Conservation (phyloP, 116 monocot genomes). For the Zostera marina region DNA sequence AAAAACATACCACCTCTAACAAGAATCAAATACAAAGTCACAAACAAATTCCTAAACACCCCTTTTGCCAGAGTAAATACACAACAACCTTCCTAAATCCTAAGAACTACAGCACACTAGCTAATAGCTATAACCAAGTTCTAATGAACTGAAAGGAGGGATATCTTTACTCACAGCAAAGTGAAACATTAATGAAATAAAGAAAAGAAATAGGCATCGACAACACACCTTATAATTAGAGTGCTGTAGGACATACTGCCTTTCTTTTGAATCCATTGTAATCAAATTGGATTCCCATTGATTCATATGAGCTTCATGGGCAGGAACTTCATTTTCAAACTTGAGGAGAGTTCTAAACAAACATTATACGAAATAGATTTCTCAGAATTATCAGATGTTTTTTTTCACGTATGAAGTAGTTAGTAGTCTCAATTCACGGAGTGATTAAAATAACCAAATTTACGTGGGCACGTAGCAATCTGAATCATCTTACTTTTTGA, state of each 20-base stretch:
- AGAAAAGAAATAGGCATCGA: neutral
- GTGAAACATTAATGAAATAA: neutral
- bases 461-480: neutral
- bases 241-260: conserved; percentile 60
- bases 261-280: conserved; percentile 85
- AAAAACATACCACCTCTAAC: too few relatives aligned
- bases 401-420: neutral
- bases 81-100: too few relatives aligned
- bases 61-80: too few relatives aligned
- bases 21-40: too few relatives aligned
- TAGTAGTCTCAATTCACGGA: too few relatives aligned
- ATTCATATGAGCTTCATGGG: conserved; percentile 61
- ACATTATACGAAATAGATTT: conserved; percentile 7
- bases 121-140: too few relatives aligned
- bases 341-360: conserved; percentile 51
- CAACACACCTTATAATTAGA: conserved; percentile 67
- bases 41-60: too few relatives aligned
- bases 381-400: neutral
- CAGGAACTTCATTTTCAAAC: conserved; percentile 70
- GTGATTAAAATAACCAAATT: neutral
- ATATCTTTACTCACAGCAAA: too few relatives aligned
- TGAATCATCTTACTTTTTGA: conserved; percentile 54
- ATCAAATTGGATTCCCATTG: conserved; percentile 89
- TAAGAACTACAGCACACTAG: too few relatives aligned
- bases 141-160: too few relatives aligned